Evolutionary conservation across 768 basidiomycete genomes (phyloP).

Genomic region (Trametes maxima): DNA sequence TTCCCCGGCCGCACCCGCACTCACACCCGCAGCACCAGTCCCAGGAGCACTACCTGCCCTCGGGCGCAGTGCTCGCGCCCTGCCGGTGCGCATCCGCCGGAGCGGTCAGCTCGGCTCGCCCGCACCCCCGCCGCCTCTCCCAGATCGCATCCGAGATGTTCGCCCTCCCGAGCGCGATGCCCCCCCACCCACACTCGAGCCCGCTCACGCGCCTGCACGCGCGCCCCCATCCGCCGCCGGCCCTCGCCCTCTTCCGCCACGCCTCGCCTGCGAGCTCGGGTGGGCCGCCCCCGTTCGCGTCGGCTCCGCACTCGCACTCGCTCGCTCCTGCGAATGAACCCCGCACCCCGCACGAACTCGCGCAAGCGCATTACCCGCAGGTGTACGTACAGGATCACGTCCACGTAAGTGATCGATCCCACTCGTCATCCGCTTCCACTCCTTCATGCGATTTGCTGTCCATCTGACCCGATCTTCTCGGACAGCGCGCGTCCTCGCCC

Average conservation of each 20-base stretch:
- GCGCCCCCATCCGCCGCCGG: not conserved
- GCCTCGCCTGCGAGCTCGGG: not conserved
- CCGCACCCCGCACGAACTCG: not conserved
- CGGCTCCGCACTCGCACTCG: not conserved
- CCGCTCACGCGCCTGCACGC: not conserved
- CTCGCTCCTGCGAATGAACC: constrained; percentile 6
- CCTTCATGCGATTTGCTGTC: not conserved
- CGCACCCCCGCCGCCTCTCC: not conserved
- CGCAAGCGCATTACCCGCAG: too few relatives aligned
- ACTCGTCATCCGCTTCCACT: not conserved
- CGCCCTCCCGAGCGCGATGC: too few relatives aligned
- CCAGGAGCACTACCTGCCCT: constrained; percentile 1
- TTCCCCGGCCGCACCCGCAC: not conserved
- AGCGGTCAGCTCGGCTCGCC: not conserved
- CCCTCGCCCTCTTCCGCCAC: not conserved
- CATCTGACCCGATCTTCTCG: constrained; percentile 15
- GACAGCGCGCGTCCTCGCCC: constrained; percentile 1
- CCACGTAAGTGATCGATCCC: not conserved
- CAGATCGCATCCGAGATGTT: too few relatives aligned
- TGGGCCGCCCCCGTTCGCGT: not conserved
- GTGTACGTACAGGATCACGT: not conserved
- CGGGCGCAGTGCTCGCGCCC: not conserved
- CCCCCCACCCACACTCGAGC: too few relatives aligned
- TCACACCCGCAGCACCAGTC: not conserved
- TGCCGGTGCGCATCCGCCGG: not conserved